Evolutionary conservation across 306 rosid species (phyloP).

Genomic region (Biancaea sappan): DNA sequence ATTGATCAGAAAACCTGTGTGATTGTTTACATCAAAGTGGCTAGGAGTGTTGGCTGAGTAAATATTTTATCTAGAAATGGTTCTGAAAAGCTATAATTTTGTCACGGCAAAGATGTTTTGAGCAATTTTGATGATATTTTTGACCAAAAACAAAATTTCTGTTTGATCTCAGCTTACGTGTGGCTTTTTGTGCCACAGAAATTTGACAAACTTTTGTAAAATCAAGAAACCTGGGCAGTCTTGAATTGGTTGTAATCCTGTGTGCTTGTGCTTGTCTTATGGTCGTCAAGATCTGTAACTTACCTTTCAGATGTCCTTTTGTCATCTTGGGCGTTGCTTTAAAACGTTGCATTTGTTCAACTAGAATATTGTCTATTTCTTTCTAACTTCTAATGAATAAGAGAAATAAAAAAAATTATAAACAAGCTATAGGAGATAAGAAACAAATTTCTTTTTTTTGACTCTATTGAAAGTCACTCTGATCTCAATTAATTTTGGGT

Average conservation of each 20-base stretch:
- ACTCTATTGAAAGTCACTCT: conserved; percentile 21
- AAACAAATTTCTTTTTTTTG: conserved; percentile 21
- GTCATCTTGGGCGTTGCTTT: background rate
- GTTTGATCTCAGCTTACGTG: conserved; percentile 2
- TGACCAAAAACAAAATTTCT: background rate
- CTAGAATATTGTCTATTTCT: conserved; percentile 22
- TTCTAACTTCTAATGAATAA: conserved; percentile 16
- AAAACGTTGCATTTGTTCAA: conserved; percentile 21
- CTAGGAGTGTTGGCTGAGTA: conserved; percentile 7
- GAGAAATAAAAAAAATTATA: conserved; percentile 4
- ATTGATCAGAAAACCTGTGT: conserved; percentile 14
- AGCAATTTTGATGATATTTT: conserved; percentile 14
- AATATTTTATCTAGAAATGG: background rate
- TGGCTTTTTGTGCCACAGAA: background rate
- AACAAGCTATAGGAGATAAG: background rate
- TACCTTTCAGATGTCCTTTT: conserved; percentile 31
- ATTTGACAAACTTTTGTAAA: conserved; percentile 4
- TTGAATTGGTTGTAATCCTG: conserved; percentile 19
- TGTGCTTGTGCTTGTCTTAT: conserved; percentile 16
- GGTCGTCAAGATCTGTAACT: conserved; percentile 28
- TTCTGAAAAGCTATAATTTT: background rate
- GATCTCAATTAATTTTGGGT: conserved; percentile 39
- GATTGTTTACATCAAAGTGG: conserved; percentile 24
- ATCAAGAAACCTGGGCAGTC: conserved; percentile 11
- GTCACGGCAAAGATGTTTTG: background rate